Conservation (phyloP, 768 basidiomycete genomes). For the Tylopilus sp. region DNA sequence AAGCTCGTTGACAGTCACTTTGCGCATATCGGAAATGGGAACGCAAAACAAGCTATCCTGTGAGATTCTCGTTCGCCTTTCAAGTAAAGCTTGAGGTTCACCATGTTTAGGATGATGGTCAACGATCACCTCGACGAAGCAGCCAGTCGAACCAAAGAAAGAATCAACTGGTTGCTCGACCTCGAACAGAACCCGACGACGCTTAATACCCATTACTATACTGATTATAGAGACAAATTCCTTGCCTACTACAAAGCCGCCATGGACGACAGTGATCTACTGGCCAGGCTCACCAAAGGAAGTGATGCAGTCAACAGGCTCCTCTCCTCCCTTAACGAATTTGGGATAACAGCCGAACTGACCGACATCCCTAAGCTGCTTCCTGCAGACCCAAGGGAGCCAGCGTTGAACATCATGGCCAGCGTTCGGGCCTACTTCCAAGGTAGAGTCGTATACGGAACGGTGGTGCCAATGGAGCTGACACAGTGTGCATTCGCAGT, state of each 20-base stretch:
- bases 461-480: not conserved
- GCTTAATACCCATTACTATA: slow-evolving; percentile 48
- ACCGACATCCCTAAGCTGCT: slow-evolving; percentile 49
- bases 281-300: slow-evolving; percentile 1
- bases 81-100: not conserved
- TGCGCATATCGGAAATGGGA: slow-evolving; percentile 47
- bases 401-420: slow-evolving; percentile 64
- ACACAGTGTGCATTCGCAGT: slow-evolving; percentile 31
- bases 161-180: slow-evolving; percentile 46
- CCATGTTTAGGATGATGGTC: slow-evolving; percentile 41
- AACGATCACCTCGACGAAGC: slow-evolving; percentile 48
- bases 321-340: slow-evolving; percentile 7
- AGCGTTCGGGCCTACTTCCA: slow-evolving; percentile 73
- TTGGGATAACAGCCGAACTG: slow-evolving; percentile 33
- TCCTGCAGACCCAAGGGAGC: slow-evolving; percentile 49
- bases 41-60: slow-evolving; percentile 47
- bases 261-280: slow-evolving; percentile 9
- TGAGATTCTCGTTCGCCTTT: slow-evolving; percentile 21
- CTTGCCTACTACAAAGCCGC: slow-evolving; percentile 44
- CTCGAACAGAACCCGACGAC: slow-evolving; percentile 52
- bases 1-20: slow-evolving; percentile 50
- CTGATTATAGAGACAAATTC: slow-evolving; percentile 50
- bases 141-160: slow-evolving; percentile 36
- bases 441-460: slow-evolving; percentile 40
- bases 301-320: slow-evolving; percentile 25